A percentile compares a stretch with the other conserved stretches of the same genome.
Evolutionary conservation across 2,329 filamentous ascomycete species (phyloP).

Genomic region (Canariomyces notabilis): DNA sequence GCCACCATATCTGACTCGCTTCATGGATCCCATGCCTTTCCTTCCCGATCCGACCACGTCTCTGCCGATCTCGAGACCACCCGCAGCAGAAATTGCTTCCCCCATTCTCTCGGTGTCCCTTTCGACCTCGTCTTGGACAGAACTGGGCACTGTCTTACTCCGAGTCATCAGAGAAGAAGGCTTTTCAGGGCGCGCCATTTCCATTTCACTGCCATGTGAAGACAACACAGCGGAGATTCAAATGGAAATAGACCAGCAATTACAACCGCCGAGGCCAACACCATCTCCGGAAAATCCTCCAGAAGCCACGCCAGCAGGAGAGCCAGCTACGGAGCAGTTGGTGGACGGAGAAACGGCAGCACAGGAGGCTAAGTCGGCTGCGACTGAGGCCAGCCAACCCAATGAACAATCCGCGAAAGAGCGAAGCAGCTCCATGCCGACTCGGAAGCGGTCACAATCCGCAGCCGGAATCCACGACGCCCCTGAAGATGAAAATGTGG

Average conservation of each 20-base stretch:
- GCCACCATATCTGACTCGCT: constrained; percentile 46
- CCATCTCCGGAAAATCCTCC: constrained; percentile 2
- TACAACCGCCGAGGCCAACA: constrained; percentile 18
- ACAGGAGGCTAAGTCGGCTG: constrained; percentile 11
- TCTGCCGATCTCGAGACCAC: constrained; percentile 31
- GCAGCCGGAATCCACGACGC: constrained; percentile 53
- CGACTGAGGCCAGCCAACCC: constrained; percentile 2
- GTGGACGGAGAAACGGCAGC: constrained; percentile 2
- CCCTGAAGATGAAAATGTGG: constrained; percentile 51
- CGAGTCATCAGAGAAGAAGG: constrained; percentile 33
- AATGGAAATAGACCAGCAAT: constrained; percentile 36
- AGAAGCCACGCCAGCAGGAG: constrained; percentile 6
- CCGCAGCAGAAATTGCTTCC: constrained; percentile 14
- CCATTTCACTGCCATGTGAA: constrained; percentile 35
- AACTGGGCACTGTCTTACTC: constrained; percentile 39
- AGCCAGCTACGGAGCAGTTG: constrained; percentile 6
- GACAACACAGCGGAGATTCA: constrained; percentile 35
- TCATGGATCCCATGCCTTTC: constrained; percentile 58
- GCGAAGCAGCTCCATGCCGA: constrained; percentile 37
- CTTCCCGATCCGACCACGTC: constrained; percentile 48
- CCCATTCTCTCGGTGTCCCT: constrained; percentile 29
- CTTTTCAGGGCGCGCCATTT: constrained; percentile 31
- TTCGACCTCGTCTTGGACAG: constrained; percentile 37
- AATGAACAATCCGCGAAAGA: constrained; percentile 24
- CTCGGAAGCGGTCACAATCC: constrained; percentile 59